These are phyloP conservation scores for Colletotrichum aenigma DNA, from an alignment of 2,329 filamentous ascomycete species.

Conservation along the genomic window DNA sequence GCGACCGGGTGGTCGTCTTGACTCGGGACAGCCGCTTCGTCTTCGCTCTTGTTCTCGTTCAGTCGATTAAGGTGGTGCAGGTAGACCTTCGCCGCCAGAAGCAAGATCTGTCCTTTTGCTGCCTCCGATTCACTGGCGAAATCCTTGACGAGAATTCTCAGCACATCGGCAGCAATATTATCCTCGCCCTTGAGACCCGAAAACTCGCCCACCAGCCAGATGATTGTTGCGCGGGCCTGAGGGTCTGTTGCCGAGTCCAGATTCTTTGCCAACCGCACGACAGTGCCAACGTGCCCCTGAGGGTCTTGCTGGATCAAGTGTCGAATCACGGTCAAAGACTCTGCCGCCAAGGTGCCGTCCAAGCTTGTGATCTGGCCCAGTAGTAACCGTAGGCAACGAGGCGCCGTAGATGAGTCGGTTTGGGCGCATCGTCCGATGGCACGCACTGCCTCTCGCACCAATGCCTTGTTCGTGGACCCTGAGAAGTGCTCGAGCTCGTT, in stretches of 20 bases:
- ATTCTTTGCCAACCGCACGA: conserved; percentile 87
- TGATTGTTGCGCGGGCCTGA: conserved; percentile 88
- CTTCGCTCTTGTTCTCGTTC: conserved; percentile 43
- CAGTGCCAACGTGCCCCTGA: conserved; percentile 78
- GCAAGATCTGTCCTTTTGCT: conserved; percentile 88
- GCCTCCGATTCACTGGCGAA: conserved; percentile 85
- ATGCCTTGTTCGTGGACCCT: conserved; percentile 66
- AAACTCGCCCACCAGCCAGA: conserved; percentile 97
- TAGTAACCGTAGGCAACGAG: conserved; percentile 81
- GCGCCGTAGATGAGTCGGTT: conserved; percentile 70
- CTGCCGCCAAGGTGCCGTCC: conserved; percentile 86
- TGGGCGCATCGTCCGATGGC: conserved; percentile 95
- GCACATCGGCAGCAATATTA: conserved; percentile 90
- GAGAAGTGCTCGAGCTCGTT: conserved; percentile 96
- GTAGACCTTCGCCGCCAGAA: conserved; percentile 96
- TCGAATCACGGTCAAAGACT: conserved; percentile 91
- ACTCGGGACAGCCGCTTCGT: conserved; percentile 33
- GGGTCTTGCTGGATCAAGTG: conserved; percentile 95
- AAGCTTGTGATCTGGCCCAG: conserved; percentile 87
- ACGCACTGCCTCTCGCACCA: conserved; percentile 88
- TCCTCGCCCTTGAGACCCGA: conserved; percentile 79
- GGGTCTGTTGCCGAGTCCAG: conserved; percentile 88
- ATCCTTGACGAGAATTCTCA: conserved; percentile 84
- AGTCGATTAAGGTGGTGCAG: conserved; percentile 81
- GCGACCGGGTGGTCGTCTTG: conserved; percentile 70